Evolutionary conservation across 768 basidiomycete genomes (phyloP), one percentile per base, ranked within the genome.

Genomic region (Lanmaoa rubissima): DNA sequence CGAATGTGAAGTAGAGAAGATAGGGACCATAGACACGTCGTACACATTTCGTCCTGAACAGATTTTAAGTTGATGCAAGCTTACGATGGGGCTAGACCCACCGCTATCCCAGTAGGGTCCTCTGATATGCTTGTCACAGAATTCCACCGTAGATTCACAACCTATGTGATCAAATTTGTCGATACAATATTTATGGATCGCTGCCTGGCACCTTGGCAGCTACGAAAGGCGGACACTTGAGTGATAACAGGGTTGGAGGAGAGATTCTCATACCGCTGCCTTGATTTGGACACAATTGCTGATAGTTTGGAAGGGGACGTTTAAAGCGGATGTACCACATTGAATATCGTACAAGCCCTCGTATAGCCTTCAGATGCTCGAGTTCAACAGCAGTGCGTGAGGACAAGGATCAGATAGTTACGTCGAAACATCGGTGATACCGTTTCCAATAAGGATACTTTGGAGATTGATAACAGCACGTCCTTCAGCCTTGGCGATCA

Each of bases 371-470:
- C 7, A 38, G 14, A 46, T 21, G 51, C 28, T 41, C 26, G 19
- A 42, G 42, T 36, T 50, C 47, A 48, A 17, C 34, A 32, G 13
- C 36, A 14, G 16, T n/a, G 7, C 7, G 28, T 19, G 24, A 52
- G 38, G 31, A 24, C 26, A 53, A 45, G 39, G 40, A 66, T 12
- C n/a, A 28, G 19, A 32, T 48, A 65, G 66, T 70, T 75, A 82
- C 69, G 75, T 80, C 8, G 73, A 76, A 38, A 78, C 72, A 61
- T 87, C 85, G 2, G 82, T 86, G 58, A 82, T 75, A 17, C 87
- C 86, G 60, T 88, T 88, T 5, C 87, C 90, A 54, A 92, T 91
- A 68, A 92, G 74, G n/a, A 89, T 78, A 55, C 83, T 86, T 53
- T 81, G 74, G 5, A 93, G 74, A 67, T 92, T 91, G 60, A 92